Conservation (phyloP, 139 green algal species). For the Coelastrella sp. region DNA sequence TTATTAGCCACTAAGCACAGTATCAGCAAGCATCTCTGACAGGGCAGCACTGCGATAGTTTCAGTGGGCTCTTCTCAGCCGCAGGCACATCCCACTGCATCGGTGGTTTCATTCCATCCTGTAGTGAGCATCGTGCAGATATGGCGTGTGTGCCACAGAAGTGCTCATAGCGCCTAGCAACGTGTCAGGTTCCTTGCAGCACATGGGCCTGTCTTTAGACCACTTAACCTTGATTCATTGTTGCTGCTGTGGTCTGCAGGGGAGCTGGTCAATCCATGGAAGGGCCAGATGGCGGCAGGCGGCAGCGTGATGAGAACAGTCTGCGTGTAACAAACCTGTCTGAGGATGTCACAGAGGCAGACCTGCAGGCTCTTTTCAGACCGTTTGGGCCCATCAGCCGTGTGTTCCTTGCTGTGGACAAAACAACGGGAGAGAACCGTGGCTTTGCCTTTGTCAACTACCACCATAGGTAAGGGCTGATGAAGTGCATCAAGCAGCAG, state of each 20-base stretch:
- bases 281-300: background rate
- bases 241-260: background rate
- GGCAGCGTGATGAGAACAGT: conserved; percentile 93
- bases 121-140: too few relatives aligned
- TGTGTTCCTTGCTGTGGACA: conserved; percentile 96
- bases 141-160: too few relatives aligned
- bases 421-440: conserved; percentile 90
- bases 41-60: too few relatives aligned
- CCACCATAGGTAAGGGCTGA: conserved; percentile 67
- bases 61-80: too few relatives aligned
- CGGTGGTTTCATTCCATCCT: too few relatives aligned
- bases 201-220: too few relatives aligned
- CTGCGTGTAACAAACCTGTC: conserved; percentile 98
- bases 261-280: conserved; percentile 36
- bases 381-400: conserved; percentile 94
- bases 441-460: conserved; percentile 99
- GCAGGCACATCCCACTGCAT: too few relatives aligned
- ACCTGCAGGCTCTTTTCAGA: conserved; percentile 88
- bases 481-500: background rate
- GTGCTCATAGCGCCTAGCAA: too few relatives aligned
- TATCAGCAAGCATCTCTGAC: too few relatives aligned
- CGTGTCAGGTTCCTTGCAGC: too few relatives aligned
- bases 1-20: too few relatives aligned
- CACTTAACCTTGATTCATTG: background rate
- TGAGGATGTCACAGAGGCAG: conserved; percentile 50